These are phyloP conservation scores for Russula ochroleuca DNA, from an alignment of 768 basidiomycete species.

Conservation along the genomic window DNA sequence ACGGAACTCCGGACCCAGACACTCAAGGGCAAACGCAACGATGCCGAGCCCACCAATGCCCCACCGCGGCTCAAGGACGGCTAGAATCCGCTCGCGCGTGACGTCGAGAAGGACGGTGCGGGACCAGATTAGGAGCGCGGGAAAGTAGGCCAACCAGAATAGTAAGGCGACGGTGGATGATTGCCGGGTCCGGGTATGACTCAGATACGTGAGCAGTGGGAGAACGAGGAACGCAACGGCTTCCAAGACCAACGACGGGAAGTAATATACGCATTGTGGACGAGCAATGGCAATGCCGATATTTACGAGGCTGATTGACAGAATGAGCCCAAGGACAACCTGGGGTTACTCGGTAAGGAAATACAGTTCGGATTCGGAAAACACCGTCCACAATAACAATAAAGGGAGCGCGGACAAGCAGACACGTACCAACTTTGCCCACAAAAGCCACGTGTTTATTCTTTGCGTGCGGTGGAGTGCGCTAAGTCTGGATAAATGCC, in stretches of 20 bases:
- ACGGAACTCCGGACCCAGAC: conserved; percentile 57
- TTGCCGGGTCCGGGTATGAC: conserved; percentile 64
- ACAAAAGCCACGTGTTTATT: conserved; percentile 47
- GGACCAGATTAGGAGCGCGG: conserved; percentile 49
- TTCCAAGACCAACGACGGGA: conserved; percentile 55
- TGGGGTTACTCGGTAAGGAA: conserved; percentile 31
- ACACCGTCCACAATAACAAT: neutral
- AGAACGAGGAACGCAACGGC: conserved; percentile 48
- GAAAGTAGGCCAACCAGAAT: conserved; percentile 73
- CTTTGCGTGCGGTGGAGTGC: conserved; percentile 39
- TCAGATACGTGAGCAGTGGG: conserved; percentile 53
- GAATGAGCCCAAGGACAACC: conserved; percentile 47
- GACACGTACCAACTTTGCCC: conserved; percentile 61
- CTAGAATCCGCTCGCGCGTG: conserved; percentile 34
- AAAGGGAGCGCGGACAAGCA: neutral
- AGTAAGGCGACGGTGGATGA: conserved; percentile 72
- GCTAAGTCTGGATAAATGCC: conserved; percentile 32
- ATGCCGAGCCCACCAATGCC: conserved; percentile 44
- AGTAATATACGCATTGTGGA: conserved; percentile 41
- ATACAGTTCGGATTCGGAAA: neutral
- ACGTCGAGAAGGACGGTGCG: conserved; percentile 46
- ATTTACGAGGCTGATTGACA: conserved; percentile 44
- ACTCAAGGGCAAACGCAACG: conserved; percentile 61
- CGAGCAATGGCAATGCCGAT: conserved; percentile 39
- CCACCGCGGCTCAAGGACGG: conserved; percentile 46